Base-by-base conservation (phyloP, 2,329 filamentous ascomycete genomes). In the Ceratocystis huliohia region DNA sequence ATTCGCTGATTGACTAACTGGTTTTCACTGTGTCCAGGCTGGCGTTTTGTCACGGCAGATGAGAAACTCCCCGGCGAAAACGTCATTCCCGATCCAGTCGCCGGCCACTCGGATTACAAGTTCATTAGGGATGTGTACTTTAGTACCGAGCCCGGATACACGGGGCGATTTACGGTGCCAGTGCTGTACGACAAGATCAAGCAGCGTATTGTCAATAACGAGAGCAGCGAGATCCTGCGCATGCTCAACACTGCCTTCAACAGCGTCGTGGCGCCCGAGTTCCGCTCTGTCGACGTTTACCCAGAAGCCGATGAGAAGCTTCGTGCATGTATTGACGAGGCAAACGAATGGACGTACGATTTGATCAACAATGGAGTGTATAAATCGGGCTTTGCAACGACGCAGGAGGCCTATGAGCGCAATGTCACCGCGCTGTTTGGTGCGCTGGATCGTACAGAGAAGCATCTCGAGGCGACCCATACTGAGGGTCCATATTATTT, bases 221-320 rank as follows among this genome's bases (percentile, higher is more conserved):
- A 96, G 81, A 91, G 88, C 75, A 86, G 87, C 70, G 92, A 96
- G 78, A 96, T 96, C 74, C 86, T 96, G 74, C 86, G 92, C 73
- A 96, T 96, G 89, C 79, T 96, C 69, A 89, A 89, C 73, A 82
- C 81, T 53, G 46, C 80, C 74, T 97, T 97, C 73, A 86, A 97
- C 74, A 81, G 83, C 69, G 73, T 89, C 45, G 74, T 92, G 28
- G 81, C 82, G 0, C 78, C 81, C 1, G 74, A 86, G 72, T 82
- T 84, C 73, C 82, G 82, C 66, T 75, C 76, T 1, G 74, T 92
- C 4, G 82, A 87, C 59, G 80, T 92, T 50, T 89, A 88, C 74
- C 91, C 91, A 0, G 50, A 20, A 15, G 50, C 46, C n/a, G 46
- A 48, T 5, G 73, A 81, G 56, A 72, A 79, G 0, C 78, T 95